A percentile compares a stretch with the other conserved stretches of the same genome.
Evolutionary conservation across 1,284 basidiomycete genomes (phyloP).

Genomic region (Melampsora occidentalis): DNA sequence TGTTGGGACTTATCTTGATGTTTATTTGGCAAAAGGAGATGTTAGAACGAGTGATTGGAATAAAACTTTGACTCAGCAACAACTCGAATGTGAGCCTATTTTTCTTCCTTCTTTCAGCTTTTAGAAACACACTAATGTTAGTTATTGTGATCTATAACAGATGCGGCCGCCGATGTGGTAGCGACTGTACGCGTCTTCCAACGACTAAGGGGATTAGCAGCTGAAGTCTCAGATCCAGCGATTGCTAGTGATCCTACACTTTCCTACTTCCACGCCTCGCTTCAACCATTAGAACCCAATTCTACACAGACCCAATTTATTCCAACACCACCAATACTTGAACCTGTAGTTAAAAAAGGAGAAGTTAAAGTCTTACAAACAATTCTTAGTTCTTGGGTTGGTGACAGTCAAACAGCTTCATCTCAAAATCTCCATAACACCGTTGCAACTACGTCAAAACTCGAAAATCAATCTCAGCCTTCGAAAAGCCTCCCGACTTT

Average conservation of each 20-base stretch:
- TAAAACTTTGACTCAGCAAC: constrained; percentile 5
- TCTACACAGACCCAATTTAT: not conserved
- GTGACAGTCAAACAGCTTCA: not conserved
- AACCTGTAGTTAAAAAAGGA: not conserved
- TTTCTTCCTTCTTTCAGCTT: not conserved
- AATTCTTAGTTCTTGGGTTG: not conserved
- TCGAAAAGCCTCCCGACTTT: too few species aligned
- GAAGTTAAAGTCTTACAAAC: not conserved
- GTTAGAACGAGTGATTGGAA: constrained; percentile 26
- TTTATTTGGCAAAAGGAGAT: constrained; percentile 29
- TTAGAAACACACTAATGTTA: too few species aligned
- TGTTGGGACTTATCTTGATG: constrained; percentile 16
- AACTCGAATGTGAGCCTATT: constrained; percentile 14
- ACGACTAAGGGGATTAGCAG: not conserved
- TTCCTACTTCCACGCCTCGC: constrained; percentile 19
- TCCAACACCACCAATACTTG: not conserved
- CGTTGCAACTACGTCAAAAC: too few species aligned
- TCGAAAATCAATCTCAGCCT: too few species aligned
- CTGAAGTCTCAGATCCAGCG: not conserved
- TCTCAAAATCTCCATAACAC: not conserved
- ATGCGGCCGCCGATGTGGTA: constrained; percentile 30
- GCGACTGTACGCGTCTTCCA: constrained; percentile 24
- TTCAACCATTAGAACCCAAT: constrained; percentile 1
- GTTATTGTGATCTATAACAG: not conserved
- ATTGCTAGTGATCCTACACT: not conserved